Evolutionary conservation across 495 filamentous ascomycete species (phyloP).

Genomic region (Baudoinia panamericana): DNA sequence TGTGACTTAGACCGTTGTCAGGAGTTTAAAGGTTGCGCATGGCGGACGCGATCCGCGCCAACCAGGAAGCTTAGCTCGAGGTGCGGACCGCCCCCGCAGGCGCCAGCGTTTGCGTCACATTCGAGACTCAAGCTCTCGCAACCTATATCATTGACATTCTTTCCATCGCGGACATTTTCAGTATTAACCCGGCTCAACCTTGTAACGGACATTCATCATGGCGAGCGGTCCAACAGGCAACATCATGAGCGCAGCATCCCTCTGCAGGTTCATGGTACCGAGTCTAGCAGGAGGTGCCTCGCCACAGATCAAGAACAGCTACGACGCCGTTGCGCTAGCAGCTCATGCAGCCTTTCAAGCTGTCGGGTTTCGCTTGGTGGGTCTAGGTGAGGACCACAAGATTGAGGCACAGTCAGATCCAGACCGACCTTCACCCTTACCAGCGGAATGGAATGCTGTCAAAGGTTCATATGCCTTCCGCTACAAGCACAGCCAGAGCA

Average conservation of each 20-base stretch:
- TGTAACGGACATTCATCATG: no score
- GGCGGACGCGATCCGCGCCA: no score
- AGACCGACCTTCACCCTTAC: conserved; percentile 42
- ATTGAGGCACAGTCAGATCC: conserved; percentile 41
- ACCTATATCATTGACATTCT: no score
- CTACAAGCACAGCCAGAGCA: conserved; percentile 79
- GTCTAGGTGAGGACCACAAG: conserved; percentile 66
- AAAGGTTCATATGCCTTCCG: conserved; percentile 61
- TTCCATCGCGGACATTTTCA: no score
- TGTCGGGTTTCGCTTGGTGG: conserved; percentile 68
- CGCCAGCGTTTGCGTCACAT: no score
- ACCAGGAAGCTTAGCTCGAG: no score
- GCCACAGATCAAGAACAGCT: conserved; percentile 56
- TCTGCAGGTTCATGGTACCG: conserved; percentile 39
- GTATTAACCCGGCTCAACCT: no score
- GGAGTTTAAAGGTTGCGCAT: no score
- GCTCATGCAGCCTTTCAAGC: conserved; percentile 70
- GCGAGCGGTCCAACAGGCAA: conserved; percentile 16
- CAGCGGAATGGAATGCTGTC: conserved; percentile 61
- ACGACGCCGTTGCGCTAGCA: conserved; percentile 77
- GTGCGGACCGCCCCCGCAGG: no score
- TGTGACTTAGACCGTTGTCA: no score
- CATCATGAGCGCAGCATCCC: conserved; percentile 26
- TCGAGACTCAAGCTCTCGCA: no score
- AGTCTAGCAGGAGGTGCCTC: conserved; percentile 39